Evolutionary conservation across 306 rosid genomes (phyloP), one percentile per base, ranked within the genome.

Genomic region (Sesbania bispinosa): DNA sequence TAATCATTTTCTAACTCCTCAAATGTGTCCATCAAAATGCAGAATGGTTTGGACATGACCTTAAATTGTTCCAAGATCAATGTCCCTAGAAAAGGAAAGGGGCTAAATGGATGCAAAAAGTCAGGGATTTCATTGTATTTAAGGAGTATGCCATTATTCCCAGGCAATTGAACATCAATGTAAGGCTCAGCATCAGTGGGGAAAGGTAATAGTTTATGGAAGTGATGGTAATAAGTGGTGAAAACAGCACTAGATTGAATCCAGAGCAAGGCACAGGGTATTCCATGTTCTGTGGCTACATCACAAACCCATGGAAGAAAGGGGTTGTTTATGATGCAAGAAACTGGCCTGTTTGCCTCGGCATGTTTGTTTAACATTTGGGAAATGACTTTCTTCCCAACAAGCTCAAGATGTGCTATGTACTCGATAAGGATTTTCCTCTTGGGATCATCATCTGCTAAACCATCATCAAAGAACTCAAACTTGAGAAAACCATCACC

Each of bases 301-400:
- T 84, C 88, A 20, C 62, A 77, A 8, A 78, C 82, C 92, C 92
- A 87, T 0, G 87, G 83, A 3, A 84, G 7, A 48, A 87, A 87
- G 0, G 85, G 84, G 77, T 82, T 84, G 65, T 70, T 60, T 6
- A 87, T 74, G n/a, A 87, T 47, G 65, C 84, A 84, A 4, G 87
- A 84, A 33, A 86, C 50, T 0, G 85, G 85, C 1, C 47, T 26
- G 15, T 69, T 70, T 27, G 39, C 19, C 1, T 66, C 87, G 0
- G 75, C 71, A 47, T 77, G 42, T 13, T 75, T 74, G 38, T 59
- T 69, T 4, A 85, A 20, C 78, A 82, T 54, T 7, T 54, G 23
- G 9, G 81, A 10, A 4, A 83, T 19, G 1, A 71, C 5, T 10
- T 53, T 26, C 26, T 68, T 77, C 2, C 90, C 87, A 13, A 55